Evolutionary conservation across 2,329 filamentous ascomycete species (phyloP).

Genomic region (Sporothrix brasiliensis): DNA sequence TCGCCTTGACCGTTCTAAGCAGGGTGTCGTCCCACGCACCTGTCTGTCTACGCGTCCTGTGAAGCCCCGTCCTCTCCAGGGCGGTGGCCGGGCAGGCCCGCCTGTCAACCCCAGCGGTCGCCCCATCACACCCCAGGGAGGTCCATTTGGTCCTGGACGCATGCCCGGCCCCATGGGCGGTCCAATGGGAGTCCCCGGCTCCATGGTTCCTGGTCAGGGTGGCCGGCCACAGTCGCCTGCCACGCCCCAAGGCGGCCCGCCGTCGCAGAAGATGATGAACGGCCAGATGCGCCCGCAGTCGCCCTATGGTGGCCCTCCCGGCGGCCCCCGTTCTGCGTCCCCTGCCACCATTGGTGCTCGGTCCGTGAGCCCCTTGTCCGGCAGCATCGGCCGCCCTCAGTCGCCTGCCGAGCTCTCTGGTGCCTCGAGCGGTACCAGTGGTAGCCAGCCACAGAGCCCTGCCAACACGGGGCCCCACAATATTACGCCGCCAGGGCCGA

Average conservation of each 20-base stretch:
- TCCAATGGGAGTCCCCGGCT: slow-evolving; percentile 12
- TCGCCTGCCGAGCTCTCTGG: slow-evolving; percentile 32
- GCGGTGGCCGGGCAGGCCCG: slow-evolving; percentile 43
- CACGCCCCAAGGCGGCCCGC: slow-evolving; percentile 39
- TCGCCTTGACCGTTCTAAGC: slow-evolving; percentile 83
- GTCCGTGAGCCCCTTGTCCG: slow-evolving; percentile 41
- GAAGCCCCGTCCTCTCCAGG: slow-evolving; percentile 70
- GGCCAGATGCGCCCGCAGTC: slow-evolving; percentile 46
- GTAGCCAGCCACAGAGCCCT: slow-evolving; percentile 51
- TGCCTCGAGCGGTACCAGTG: slow-evolving; percentile 49
- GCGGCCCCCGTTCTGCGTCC: slow-evolving; percentile 40
- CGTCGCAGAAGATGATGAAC: slow-evolving; percentile 42
- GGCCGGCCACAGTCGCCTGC: slow-evolving; percentile 32
- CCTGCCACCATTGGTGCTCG: slow-evolving; percentile 41
- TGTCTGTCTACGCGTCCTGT: slow-evolving; percentile 91
- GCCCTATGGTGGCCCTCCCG: slow-evolving; percentile 44
- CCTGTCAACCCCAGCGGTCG: slow-evolving; percentile 32
- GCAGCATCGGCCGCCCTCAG: neutral
- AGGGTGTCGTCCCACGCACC: slow-evolving; percentile 91
- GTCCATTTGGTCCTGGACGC: slow-evolving; percentile 38
- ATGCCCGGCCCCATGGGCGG: slow-evolving; percentile 25
- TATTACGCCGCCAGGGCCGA: slow-evolving; percentile 50
- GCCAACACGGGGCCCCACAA: slow-evolving; percentile 45
- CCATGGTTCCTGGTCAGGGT: slow-evolving; percentile 15
- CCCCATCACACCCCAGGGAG: slow-evolving; percentile 48